phyloP scores from a whole-genome alignment of 2,329 filamentous ascomycete species.

The Fusarium citri region DNA sequence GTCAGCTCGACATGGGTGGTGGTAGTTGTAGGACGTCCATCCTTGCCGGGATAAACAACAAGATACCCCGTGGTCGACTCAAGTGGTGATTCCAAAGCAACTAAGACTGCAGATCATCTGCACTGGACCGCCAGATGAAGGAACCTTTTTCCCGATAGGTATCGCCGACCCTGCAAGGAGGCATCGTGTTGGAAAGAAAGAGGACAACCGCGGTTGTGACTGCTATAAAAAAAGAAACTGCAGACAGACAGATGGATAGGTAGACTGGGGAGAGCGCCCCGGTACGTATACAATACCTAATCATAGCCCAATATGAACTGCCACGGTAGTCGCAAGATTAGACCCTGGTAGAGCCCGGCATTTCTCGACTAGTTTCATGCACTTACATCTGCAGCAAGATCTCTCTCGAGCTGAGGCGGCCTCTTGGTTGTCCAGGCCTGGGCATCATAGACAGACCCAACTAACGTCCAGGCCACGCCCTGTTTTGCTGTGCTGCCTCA shows the following conservation, averaged over 20 bases:
- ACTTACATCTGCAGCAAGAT: constrained; percentile 22
- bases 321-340: constrained; percentile 18
- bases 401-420: constrained; percentile 25
- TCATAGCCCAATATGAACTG: constrained; percentile 15
- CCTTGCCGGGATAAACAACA: constrained; percentile 5
- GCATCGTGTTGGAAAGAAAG: not conserved
- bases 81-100: constrained; percentile 33
- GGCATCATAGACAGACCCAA: not conserved
- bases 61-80: constrained; percentile 26
- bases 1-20: constrained; percentile 20
- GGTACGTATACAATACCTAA: not conserved
- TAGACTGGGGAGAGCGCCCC: not conserved
- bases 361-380: constrained; percentile 31
- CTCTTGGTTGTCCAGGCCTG: constrained; percentile 1
- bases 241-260: not conserved
- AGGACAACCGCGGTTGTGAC: constrained; percentile 2
- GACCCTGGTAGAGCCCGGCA: constrained; percentile 31
- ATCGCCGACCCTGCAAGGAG: not conserved
- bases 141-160: not conserved
- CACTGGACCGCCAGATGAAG: constrained; percentile 11
- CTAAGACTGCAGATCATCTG: constrained; percentile 39
- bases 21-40: constrained; percentile 7
- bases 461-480: not conserved
- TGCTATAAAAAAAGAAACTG: not conserved
- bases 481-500: constrained; percentile 14